Evolutionary conservation across 1,284 basidiomycete species (phyloP).

Genomic region (Apiotrichum mycotoxinovorans): DNA sequence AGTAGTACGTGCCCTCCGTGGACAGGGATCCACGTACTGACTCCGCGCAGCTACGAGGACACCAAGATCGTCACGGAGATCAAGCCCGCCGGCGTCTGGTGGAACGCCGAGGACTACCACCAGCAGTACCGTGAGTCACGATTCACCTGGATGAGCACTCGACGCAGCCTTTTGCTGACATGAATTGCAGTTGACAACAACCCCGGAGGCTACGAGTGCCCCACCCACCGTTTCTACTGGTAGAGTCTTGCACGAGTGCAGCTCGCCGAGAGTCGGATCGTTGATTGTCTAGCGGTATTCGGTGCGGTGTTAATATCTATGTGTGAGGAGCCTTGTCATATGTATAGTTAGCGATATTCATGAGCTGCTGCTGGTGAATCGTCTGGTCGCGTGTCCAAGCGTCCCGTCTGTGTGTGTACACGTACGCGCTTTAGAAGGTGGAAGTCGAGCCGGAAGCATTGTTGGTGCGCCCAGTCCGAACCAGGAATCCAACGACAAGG

Average conservation of each 20-base stretch:
- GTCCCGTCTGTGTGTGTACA: no score
- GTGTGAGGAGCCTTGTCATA: no score
- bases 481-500: no score
- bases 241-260: constrained; percentile 21
- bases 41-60: constrained; percentile 62
- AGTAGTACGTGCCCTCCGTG: constrained; percentile 55
- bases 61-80: constrained; percentile 76
- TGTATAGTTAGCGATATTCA: no score
- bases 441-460: no score
- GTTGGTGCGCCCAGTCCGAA: no score
- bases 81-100: constrained; percentile 65
- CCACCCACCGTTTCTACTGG: constrained; percentile 52
- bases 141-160: constrained; percentile 19
- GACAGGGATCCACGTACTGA: background rate
- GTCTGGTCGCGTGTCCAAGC: no score
- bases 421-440: no score
- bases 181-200: constrained; percentile 46
- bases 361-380: no score
- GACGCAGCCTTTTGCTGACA: background rate
- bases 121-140: constrained; percentile 62
- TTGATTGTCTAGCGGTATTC: no score
- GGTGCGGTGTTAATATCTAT: no score
- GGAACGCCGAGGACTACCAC: constrained; percentile 77
- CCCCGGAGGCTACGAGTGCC: constrained; percentile 53
- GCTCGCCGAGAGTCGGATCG: no score